These are phyloP conservation scores for Yarrowia divulgata DNA, from an alignment of 805 yeast genomes.

Conservation along the genomic window DNA sequence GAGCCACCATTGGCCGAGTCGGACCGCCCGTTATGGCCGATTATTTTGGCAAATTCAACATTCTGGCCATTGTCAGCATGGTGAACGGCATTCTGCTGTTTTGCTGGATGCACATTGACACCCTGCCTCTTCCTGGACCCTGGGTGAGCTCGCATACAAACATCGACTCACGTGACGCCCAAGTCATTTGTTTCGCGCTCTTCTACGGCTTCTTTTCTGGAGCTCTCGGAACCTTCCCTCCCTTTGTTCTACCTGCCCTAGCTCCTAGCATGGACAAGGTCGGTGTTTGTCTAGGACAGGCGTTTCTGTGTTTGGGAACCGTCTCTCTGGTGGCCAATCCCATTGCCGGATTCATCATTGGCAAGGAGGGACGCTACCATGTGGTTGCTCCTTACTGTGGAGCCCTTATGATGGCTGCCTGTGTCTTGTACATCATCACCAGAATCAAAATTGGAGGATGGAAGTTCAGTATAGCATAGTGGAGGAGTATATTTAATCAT, in stretches of 20 bases:
- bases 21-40: conserved; percentile 58
- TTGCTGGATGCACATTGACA: conserved; percentile 46
- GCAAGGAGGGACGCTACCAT: conserved; percentile 41
- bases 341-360: conserved; percentile 47
- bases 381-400: conserved; percentile 34
- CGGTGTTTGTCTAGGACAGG: conserved; percentile 62
- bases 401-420: conserved; percentile 23
- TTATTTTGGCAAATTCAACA: conserved; percentile 56
- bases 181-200: conserved; percentile 45
- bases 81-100: conserved; percentile 50
- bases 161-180: conserved; percentile 40
- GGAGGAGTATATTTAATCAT: background rate
- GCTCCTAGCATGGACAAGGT: conserved; percentile 55
- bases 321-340: conserved; percentile 51
- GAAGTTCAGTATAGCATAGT: conserved; percentile 5
- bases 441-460: conserved; percentile 23
- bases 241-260: conserved; percentile 38
- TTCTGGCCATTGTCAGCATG: conserved; percentile 48
- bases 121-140: background rate
- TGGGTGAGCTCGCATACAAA: conserved; percentile 12
- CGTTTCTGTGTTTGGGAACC: conserved; percentile 65
- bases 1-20: conserved; percentile 58
- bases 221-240: conserved; percentile 42
- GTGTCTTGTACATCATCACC: background rate
- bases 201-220: conserved; percentile 47